Base-by-base conservation (phyloP, 208 protist genomes). In the Trypanosoma boissoni region DNA sequence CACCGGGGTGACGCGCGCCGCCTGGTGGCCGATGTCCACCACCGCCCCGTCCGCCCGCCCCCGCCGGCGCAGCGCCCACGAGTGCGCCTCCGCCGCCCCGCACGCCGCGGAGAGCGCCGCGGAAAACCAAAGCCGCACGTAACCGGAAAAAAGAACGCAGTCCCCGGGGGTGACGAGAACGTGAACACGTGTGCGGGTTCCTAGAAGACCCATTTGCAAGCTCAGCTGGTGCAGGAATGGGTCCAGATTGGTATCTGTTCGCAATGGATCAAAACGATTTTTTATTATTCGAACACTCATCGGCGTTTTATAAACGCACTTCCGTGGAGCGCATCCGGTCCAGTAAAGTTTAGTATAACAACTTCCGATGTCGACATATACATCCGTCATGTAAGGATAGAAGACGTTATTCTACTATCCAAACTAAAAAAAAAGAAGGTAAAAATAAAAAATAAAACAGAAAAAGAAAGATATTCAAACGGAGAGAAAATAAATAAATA, bases 1-100 rank as follows among this genome's bases (percentile, higher is more conserved):
- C n/a, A 75, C 36, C 8, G 74, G 68, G 14, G 62, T 42, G 34
- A 80, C 48, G 32, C 74, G 67, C 2, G 74, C 72, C n/a, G 53
- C 34, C 27, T 41, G 48, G 36, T 72, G 45, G 20, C 68, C 74
- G 41, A 80, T 34, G 42, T 80, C 74, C n/a, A 80, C 42, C 1
- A 80, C 68, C 44, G 59, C 56, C 8, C 62, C 69, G 27, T 58
- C 57, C 1, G n/a, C 32, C 36, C 52, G 9, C 16, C 53, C 61
- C 10, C 59, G 51, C 7, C 51, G 20, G 16, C 43, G 21, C 44
- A 51, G 32, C 50, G 32, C 18, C 62, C 51, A 64, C 37, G 56
- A 64, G 45, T 34, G 62, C 27, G 1, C 27, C 44, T 66, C 29
- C 6, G 49, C 27, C 56, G 29, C 31, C 29, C 2, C 51, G 16